Percentiles rank a stretch among this genome's conserved stretches.
Evolutionary conservation across 371 early-diverging fungal species (phyloP).

Genomic region (Mycotypha africana): DNA sequence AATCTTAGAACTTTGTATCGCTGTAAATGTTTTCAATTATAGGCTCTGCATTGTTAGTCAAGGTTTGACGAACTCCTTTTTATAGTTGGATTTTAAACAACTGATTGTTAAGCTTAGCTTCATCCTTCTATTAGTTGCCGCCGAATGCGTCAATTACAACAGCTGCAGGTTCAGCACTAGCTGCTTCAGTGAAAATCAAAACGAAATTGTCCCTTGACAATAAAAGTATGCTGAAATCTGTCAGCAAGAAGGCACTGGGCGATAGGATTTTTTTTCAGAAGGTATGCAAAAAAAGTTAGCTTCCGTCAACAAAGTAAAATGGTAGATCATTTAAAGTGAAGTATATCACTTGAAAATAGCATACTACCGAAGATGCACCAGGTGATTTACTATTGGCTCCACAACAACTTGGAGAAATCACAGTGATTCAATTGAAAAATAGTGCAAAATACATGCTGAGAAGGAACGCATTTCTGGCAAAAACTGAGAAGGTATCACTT

Average conservation of each 20-base stretch:
- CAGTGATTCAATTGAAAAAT: constrained; percentile 56
- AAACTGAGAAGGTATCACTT: constrained; percentile 57
- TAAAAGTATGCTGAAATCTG: constrained; percentile 42
- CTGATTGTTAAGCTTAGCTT: too few species aligned
- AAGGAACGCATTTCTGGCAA: constrained; percentile 65
- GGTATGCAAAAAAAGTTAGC: constrained; percentile 32
- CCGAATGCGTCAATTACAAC: constrained; percentile 59
- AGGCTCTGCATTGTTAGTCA: constrained; percentile 42
- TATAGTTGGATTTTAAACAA: too few species aligned
- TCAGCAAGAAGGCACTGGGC: constrained; percentile 48
- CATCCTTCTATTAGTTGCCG: constrained; percentile 50
- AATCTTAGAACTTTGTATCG: too few species aligned
- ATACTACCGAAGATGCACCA: constrained; percentile 46
- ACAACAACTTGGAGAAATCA: constrained; percentile 58
- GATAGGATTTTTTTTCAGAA: constrained; percentile 58
- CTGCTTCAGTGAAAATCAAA: constrained; percentile 48
- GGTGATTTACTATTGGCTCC: constrained; percentile 74
- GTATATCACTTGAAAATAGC: too few species aligned
- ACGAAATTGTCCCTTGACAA: constrained; percentile 52
- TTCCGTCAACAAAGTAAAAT: too few species aligned
- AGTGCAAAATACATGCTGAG: constrained; percentile 61
- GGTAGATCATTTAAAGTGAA: too few species aligned
- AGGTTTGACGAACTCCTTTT: too few species aligned
- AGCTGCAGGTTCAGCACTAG: constrained; percentile 58
- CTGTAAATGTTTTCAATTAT: neutral